Conservation (phyloP, 2,329 filamentous ascomycete species). For the Lecanicillium sp. region DNA sequence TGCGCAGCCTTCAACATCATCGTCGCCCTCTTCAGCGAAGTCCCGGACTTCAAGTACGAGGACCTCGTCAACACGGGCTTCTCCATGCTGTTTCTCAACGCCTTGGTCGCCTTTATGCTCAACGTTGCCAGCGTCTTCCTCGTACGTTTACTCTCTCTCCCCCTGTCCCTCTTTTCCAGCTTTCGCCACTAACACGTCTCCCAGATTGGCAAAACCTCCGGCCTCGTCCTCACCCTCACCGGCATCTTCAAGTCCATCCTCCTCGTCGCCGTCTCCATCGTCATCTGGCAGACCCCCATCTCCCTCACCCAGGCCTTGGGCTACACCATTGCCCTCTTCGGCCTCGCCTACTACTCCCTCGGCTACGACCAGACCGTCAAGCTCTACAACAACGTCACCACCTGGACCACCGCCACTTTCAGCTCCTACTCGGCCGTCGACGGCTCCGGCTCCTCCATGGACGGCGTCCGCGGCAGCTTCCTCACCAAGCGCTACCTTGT, state of each 20-base stretch:
- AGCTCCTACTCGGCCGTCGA: constrained; percentile 13
- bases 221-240: constrained; percentile 75
- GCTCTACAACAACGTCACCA: constrained; percentile 13
- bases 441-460: constrained; percentile 3
- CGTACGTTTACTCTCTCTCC: constrained; percentile 42
- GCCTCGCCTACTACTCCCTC: constrained; percentile 42
- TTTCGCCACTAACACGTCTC: constrained; percentile 8
- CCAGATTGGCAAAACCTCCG: constrained; percentile 82
- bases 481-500: constrained; percentile 12
- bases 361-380: constrained; percentile 26
- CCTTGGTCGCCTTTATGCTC: constrained; percentile 69
- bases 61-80: constrained; percentile 61
- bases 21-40: constrained; percentile 62
- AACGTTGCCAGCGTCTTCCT: constrained; percentile 83
- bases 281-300: constrained; percentile 71
- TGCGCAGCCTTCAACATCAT: constrained; percentile 75
- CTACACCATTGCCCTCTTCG: constrained; percentile 60
- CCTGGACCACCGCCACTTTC: constrained; percentile 17
- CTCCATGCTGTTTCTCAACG: constrained; percentile 62
- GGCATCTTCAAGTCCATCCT: constrained; percentile 86
- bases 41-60: constrained; percentile 55
- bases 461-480: constrained; percentile 10
- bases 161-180: not conserved
- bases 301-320: constrained; percentile 65
- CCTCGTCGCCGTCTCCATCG: constrained; percentile 66